Evolutionary conservation across 2,329 filamentous ascomycete species (phyloP), one percentile per base, ranked within the genome.

Genomic region (Xylariaceae sp.): DNA sequence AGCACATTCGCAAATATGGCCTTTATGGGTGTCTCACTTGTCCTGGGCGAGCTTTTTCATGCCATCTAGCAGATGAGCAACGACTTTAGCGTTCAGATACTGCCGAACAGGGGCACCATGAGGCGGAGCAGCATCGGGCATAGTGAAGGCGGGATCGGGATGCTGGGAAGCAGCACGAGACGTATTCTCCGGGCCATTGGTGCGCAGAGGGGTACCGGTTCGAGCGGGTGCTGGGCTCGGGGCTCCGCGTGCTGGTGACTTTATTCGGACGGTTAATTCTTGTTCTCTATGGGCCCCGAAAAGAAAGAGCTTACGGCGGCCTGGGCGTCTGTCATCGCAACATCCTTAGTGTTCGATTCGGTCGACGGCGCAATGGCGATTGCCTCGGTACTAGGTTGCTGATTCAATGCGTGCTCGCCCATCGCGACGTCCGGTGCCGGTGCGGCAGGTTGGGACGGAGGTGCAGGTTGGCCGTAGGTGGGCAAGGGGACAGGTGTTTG

Each of bases 41-140:
- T 90, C 84, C 60, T 81, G 84, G 5, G 85, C 86, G 54, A 91
- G 67, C 49, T 79, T 70, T 72, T 90, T 90, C 85, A 91, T 88
- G 19, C 87, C 88, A 62, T 90, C 87, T 38, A 90, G 71, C 52
- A 91, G 64, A 22, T 81, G 78, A 1, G 81, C 81, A 0, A 86
- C 88, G 39, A 91, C 80, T 61, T 84, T 88, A 45, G 79, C 77
- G 64, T 90, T 90, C 60, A 91, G 70, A 66, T 90, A 91, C 62
- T 82, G 79, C 42, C 88, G 80, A 5, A 83, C 83, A 1, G 85
- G 83, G 18, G 87, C 87, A 43, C 87, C 87, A 63, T 89, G 84
- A 1, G 78, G 70, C 1, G 81, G 76, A 13, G 83, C 78, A 63
- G 86, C 80, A 12, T 77, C 70, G 1, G 84, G 84, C 68, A 86